Evolutionary conservation across 1,139 yeast genomes (phyloP).

Genomic region (Kodamaea alishanica): DNA sequence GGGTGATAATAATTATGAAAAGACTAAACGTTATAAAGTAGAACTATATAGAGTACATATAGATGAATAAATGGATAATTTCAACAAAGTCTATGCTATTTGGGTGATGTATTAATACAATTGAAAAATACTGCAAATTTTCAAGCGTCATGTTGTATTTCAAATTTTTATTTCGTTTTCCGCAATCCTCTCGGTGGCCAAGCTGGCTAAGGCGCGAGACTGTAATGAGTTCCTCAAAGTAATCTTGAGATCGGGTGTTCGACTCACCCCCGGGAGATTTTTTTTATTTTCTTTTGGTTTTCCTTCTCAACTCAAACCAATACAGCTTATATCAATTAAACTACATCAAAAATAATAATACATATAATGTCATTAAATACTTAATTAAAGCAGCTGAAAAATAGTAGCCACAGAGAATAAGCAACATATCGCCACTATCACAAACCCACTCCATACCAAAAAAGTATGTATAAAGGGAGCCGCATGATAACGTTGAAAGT

Average conservation of each 20-base stretch:
- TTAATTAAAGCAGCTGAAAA: conserved; percentile 3
- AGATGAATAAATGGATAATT: neutral
- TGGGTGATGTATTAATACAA: no score
- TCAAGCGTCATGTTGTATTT: no score
- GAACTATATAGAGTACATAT: neutral
- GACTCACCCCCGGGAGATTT: conserved; percentile 73
- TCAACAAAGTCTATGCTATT: conserved; percentile 1
- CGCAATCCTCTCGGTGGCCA: conserved; percentile 65
- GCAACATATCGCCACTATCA: conserved; percentile 26
- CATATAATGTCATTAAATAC: neutral
- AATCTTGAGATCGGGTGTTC: conserved; percentile 78
- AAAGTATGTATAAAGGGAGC: conserved; percentile 28
- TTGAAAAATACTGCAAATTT: no score
- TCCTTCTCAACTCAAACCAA: no score
- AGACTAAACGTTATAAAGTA: neutral
- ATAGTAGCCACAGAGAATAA: conserved; percentile 19
- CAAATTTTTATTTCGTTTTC: conserved; percentile 11
- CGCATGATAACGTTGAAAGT: conserved; percentile 25
- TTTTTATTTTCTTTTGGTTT: conserved; percentile 21
- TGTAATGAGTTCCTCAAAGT: conserved; percentile 53
- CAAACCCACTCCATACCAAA: conserved; percentile 30
- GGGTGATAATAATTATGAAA: conserved; percentile 2
- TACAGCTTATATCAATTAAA: neutral
- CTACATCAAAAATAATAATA: neutral
- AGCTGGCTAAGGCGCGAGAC: conserved; percentile 83